Conservation (phyloP, 768 basidiomycete species). For the Kwoniella pini region DNA sequence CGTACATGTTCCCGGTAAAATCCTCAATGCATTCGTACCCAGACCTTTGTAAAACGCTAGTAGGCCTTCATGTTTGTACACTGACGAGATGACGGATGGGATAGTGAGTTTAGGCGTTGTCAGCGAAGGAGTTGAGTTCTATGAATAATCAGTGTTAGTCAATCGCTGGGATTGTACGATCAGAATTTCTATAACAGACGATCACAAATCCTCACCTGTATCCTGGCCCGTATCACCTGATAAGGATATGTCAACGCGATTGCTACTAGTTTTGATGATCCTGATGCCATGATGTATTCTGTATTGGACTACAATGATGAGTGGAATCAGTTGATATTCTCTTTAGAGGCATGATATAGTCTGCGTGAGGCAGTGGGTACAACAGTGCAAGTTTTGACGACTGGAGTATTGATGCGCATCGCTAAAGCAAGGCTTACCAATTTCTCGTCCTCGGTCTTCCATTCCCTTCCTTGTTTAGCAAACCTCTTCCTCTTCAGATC, state of each 20-base stretch:
- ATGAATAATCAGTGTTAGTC: neutral
- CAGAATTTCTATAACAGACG: neutral
- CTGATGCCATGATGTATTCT: constrained; percentile 89
- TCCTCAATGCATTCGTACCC: constrained; percentile 88
- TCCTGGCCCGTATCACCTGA: constrained; percentile 89
- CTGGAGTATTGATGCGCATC: neutral
- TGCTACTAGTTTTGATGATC: constrained; percentile 81
- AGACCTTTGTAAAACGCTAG: constrained; percentile 92
- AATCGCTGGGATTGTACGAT: neutral
- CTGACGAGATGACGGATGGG: constrained; percentile 72
- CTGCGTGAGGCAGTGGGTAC: neutral
- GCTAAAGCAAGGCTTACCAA: constrained; percentile 62
- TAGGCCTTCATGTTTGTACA: constrained; percentile 77
- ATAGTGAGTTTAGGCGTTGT: constrained; percentile 57
- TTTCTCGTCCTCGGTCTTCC: constrained; percentile 76
- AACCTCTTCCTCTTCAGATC: constrained; percentile 66
- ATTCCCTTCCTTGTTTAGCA: constrained; percentile 64
- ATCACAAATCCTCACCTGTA: constrained; percentile 66
- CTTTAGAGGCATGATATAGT: neutral
- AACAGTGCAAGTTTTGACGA: neutral
- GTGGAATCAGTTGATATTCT: neutral
- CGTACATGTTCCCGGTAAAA: constrained; percentile 94
- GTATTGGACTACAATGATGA: constrained; percentile 69
- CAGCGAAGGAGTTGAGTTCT: constrained; percentile 19
- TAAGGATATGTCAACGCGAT: constrained; percentile 90